Evolutionary conservation across 208 protist genomes (phyloP).

Genomic region (Trypanosoma grayi): DNA sequence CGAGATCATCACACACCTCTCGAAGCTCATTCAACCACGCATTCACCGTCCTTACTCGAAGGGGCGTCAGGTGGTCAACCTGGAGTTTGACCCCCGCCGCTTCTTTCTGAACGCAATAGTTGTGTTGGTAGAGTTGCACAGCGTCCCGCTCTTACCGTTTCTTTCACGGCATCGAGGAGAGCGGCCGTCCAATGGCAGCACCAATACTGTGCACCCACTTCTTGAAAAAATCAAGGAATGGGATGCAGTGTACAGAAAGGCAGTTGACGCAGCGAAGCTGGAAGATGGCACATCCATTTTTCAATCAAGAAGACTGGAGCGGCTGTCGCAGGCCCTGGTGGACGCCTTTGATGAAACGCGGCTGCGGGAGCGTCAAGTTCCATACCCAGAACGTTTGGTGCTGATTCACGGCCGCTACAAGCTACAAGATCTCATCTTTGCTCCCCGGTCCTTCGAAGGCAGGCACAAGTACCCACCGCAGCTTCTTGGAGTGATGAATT

Average conservation of each 20-base stretch:
- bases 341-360: conserved; percentile 57
- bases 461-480: conserved; percentile 68
- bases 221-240: conserved; percentile 36
- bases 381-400: conserved; percentile 48
- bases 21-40: conserved; percentile 63
- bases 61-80: conserved; percentile 49
- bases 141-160: conserved; percentile 48
- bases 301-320: conserved; percentile 36
- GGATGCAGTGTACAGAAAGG: conserved; percentile 41
- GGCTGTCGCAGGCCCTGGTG: conserved; percentile 30
- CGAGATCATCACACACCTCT: conserved; percentile 42
- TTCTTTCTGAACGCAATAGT: conserved; percentile 58
- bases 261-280: conserved; percentile 1
- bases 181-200: conserved; percentile 13
- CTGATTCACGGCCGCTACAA: conserved; percentile 65
- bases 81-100: conserved; percentile 52
- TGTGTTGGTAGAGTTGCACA: conserved; percentile 44
- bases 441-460: conserved; percentile 71
- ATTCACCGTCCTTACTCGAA: conserved; percentile 70
- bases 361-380: conserved; percentile 45
- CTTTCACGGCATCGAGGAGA: conserved; percentile 43
- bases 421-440: conserved; percentile 53
- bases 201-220: conserved; percentile 36
- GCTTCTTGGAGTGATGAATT: conserved; percentile 49
- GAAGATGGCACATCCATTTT: conserved; percentile 22